Conservation (phyloP, 1,284 basidiomycete genomes). For the Apiotrichum brassicae region DNA sequence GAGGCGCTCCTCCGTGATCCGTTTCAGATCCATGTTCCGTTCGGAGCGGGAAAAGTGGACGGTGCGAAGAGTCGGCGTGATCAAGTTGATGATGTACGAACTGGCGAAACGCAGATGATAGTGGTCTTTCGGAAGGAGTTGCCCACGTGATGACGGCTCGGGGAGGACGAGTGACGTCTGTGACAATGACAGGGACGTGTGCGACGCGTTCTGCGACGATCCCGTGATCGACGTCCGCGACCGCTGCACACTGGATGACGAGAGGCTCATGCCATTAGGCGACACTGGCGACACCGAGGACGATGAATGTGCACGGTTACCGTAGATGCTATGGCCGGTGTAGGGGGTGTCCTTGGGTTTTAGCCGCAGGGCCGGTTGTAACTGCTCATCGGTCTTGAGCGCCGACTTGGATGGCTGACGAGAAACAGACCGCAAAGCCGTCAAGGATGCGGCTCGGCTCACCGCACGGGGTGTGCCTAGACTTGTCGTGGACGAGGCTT, state of each 20-base stretch:
- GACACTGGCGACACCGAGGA: constrained; percentile 3
- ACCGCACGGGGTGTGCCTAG: neutral
- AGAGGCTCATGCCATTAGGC: constrained; percentile 5
- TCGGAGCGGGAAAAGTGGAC: constrained; percentile 24
- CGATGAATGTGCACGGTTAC: neutral
- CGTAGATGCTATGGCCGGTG: neutral
- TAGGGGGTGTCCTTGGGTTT: no score
- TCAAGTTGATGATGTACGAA: constrained; percentile 35
- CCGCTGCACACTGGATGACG: constrained; percentile 1
- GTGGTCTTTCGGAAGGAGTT: constrained; percentile 34
- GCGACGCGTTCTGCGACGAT: constrained; percentile 2
- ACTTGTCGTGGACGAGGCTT: neutral
- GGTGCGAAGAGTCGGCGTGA: constrained; percentile 30
- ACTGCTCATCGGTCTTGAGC: no score
- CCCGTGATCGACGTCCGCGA: constrained; percentile 5
- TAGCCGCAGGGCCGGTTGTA: no score
- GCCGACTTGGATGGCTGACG: neutral
- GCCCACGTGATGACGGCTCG: constrained; percentile 2
- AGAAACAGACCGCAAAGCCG: neutral
- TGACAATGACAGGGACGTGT: constrained; percentile 11
- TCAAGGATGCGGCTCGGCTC: neutral
- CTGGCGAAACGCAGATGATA: constrained; percentile 39
- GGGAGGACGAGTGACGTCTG: constrained; percentile 15
- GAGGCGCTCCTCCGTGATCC: constrained; percentile 64
- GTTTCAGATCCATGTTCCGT: constrained; percentile 29